Evolutionary conservation across 2,329 filamentous ascomycete genomes (phyloP), one percentile per base, ranked within the genome.

Genomic region (Pestalotiopsis sp.): DNA sequence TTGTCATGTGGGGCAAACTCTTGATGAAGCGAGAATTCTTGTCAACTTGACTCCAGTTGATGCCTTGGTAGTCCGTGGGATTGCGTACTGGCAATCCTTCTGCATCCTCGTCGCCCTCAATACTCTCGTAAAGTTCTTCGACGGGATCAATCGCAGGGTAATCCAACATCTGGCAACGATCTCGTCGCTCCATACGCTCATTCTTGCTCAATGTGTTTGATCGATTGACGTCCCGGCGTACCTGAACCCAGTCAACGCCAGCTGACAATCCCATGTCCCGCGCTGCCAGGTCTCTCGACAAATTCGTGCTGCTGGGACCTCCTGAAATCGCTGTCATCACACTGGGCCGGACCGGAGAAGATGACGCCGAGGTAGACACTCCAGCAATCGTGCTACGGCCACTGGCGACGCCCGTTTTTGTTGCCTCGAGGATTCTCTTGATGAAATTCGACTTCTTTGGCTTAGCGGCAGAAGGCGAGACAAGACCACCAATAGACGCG

Each of bases 161-260:
- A 72, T 98, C 94, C 83, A 98, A 89, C 93, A 98, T 96, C 75
- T 97, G 92, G 75, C 94, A 98, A 66, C 95, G 88, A 74, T 99
- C 95, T 57, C 89, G 91, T 66, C 95, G 86, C 77, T 99, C 96
- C 52, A 89, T 85, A 22, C 91, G 88, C 81, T 99, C 96, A 71
- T 95, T 96, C 69, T 90, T 91, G 79, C 94, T 97, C 48, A 98
- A 84, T 0, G 95, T 96, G 76, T 97, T 98, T 3, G 95, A 97
- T 44, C 96, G 89, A 78, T 99, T 98, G 60, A 99, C 92, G 79
- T 99, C 97, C 59, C 96, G 89, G 44, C 96, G 91, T 24, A 98
- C 94, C 78, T 98, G 94, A n/a, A 99, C 94, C 94, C 96, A 99
- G 77, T 98, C 95, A 14, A 92, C 86, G 11, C 82, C 82, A 22